Evolutionary conservation across 345 rosid genomes (phyloP).

Genomic region (Gossypium sturtianum): DNA sequence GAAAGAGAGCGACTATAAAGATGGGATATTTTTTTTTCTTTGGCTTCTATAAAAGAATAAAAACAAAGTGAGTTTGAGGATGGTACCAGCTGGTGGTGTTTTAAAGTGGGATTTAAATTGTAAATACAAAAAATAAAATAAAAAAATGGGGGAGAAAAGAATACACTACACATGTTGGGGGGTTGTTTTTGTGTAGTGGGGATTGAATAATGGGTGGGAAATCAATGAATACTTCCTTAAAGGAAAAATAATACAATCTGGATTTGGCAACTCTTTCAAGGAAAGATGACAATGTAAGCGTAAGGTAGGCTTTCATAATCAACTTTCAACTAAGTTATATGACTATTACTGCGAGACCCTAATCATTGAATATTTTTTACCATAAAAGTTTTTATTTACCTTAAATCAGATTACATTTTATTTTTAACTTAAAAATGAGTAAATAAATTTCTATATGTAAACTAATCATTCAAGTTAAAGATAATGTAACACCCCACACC

Average conservation of each 20-base stretch:
- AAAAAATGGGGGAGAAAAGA: too few species aligned
- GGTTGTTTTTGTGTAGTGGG: not conserved
- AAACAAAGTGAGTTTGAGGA: not conserved
- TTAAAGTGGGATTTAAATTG: not conserved
- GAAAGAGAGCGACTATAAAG: slow-evolving; percentile 25
- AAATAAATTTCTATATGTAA: too few species aligned
- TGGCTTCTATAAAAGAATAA: not conserved
- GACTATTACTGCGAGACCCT: too few species aligned
- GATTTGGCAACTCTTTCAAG: slow-evolving; percentile 21
- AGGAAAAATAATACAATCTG: slow-evolving; percentile 10
- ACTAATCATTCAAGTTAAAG: too few species aligned
- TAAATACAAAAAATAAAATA: too few species aligned
- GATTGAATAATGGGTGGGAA: not conserved
- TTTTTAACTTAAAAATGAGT: too few species aligned
- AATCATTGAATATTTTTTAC: too few species aligned
- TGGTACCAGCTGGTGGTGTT: not conserved
- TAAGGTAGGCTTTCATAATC: too few species aligned
- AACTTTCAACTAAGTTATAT: too few species aligned
- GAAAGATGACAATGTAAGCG: not conserved
- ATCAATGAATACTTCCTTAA: slow-evolving; percentile 3
- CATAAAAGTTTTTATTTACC: too few species aligned
- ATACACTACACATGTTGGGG: not conserved
- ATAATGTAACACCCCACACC: too few species aligned
- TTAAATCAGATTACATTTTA: too few species aligned
- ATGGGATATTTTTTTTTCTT: not conserved